Evolutionary conservation across 1,284 basidiomycete genomes (phyloP).

Genomic region (Pyrrhoderma noxium): DNA sequence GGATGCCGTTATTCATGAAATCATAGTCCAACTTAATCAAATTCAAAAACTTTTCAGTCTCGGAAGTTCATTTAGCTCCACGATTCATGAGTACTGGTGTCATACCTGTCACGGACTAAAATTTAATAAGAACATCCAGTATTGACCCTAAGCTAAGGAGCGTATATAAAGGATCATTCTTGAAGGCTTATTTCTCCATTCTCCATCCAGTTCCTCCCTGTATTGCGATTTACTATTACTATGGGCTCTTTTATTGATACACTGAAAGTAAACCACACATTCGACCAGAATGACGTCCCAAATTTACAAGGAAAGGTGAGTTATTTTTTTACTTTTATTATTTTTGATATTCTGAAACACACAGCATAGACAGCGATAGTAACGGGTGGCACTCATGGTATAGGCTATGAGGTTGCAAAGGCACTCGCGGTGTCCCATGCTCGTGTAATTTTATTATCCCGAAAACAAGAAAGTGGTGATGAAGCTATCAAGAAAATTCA

Average conservation of each 20-base stretch:
- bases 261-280: constrained; percentile 6
- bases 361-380: constrained; percentile 35
- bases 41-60: too few relatives aligned
- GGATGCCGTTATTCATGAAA: too few relatives aligned
- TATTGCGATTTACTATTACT: neutral
- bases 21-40: too few relatives aligned
- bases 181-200: neutral
- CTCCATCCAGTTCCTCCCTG: neutral
- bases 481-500: constrained; percentile 34
- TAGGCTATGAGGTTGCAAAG: constrained; percentile 35
- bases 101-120: too few relatives aligned
- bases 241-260: constrained; percentile 12
- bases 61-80: too few relatives aligned
- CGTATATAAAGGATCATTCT: neutral
- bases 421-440: constrained; percentile 34
- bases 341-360: too few relatives aligned
- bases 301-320: constrained; percentile 6
- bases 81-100: too few relatives aligned
- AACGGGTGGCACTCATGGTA: constrained; percentile 36
- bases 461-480: constrained; percentile 33
- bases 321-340: neutral
- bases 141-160: too few relatives aligned
- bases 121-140: too few relatives aligned
- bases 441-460: constrained; percentile 34
- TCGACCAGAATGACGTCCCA: constrained; percentile 8